Evolutionary conservation across 371 early-diverging fungal species (phyloP), one percentile per base, ranked within the genome.

Genomic region (Lichtheimia corymbifera): DNA sequence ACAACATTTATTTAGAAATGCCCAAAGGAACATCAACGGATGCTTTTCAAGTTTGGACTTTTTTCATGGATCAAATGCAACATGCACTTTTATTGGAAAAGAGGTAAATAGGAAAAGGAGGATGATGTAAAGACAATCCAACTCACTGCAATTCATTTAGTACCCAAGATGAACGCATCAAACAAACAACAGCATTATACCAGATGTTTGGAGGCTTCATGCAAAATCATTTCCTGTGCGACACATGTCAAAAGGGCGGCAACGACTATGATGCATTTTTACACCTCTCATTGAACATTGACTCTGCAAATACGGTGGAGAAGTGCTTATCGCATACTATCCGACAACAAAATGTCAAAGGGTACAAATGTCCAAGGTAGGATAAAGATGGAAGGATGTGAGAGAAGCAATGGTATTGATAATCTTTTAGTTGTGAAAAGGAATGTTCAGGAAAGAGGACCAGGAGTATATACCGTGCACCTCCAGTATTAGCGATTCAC

Each of bases 171-270:
- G 60, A 68, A 13, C 83, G 83, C 43, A 78, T 88, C 59, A 87
- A 89, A 63, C 87, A 91, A 70, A 91, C 94, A 13, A 91, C 93
- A 7, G 79, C 89, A 24, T 64, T 92, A 22, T 85, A 90, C 69
- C 91, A 88, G 61, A 83, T 93, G 9, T 94, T 94, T 85, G 93
- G 92, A 60, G 94, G 94, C 0, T 88, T 87, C 56, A 65, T 92
- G 35, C 91, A 90, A 60, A 86, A 86, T 53, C 79, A 84, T 47
- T 78, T 92, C 61, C 76, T 71, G 50, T 96, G 96, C 71, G 62
- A 80, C 17, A 63, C 63, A 18, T 96, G 96, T 74, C 82, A 84
- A n/a, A 61, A 79, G 57, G 66, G 77, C 42, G 89, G 91, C 41
- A 83, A 88, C 61, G 83, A 85, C 0, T 87, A 87, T 62, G 89